Evolutionary conservation across 148 eudicot species (phyloP).

Genomic region (Chenopodium formosanum): DNA sequence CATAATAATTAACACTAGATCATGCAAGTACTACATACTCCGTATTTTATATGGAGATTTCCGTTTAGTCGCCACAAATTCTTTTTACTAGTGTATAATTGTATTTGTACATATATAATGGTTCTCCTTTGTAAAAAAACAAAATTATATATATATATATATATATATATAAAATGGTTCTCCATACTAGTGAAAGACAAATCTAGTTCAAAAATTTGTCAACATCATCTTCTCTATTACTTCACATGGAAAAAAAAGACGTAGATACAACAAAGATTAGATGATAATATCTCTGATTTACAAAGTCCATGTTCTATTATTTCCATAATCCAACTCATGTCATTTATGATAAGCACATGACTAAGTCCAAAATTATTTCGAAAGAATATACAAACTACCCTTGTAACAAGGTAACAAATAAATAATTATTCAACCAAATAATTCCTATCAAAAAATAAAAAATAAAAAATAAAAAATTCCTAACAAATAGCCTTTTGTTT

Average conservation of each 20-base stretch:
- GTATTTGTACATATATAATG: too few species aligned
- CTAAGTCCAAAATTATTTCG: neutral
- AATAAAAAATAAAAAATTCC: neutral
- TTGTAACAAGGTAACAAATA: neutral
- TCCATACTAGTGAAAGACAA: too few species aligned
- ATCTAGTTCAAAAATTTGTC: neutral
- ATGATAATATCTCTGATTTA: neutral
- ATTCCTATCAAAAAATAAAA: neutral
- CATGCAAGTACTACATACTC: too few species aligned
- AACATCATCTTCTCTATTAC: neutral
- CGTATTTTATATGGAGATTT: too few species aligned
- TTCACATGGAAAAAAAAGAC: too few species aligned
- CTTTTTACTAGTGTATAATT: too few species aligned
- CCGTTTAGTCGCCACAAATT: too few species aligned
- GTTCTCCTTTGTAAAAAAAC: too few species aligned
- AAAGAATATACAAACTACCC: neutral
- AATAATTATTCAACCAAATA: neutral
- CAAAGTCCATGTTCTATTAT: neutral
- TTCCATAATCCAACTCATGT: constrained; percentile 2
- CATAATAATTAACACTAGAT: too few species aligned
- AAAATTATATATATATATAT: too few species aligned
- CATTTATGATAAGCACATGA: constrained; percentile 9
- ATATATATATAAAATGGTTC: too few species aligned
- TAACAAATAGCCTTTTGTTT: neutral
- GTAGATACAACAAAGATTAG: neutral